These are phyloP conservation scores for Hirsutella rhossiliensis DNA, from an alignment of 2,329 filamentous ascomycete genomes.

Conservation along the genomic window DNA sequence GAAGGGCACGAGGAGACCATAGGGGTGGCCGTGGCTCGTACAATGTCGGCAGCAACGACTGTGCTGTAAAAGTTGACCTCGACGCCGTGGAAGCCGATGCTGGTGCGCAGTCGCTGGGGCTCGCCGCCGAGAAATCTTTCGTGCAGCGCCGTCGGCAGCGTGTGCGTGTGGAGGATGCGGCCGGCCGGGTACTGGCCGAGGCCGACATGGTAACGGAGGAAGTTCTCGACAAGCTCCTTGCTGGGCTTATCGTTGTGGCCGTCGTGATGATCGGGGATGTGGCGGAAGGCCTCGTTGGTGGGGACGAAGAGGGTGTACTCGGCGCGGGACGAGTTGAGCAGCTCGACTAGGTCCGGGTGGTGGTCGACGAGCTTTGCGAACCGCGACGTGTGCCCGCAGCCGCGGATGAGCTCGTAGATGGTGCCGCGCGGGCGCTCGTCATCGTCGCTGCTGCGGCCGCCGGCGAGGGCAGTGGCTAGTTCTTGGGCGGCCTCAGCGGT, in stretches of 20 bases:
- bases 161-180: constrained; percentile 57
- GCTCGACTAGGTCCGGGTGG: constrained; percentile 56
- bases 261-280: constrained; percentile 32
- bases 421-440: constrained; percentile 27
- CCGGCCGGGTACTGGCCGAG: constrained; percentile 53
- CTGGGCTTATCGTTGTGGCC: constrained; percentile 38
- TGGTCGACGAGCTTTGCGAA: constrained; percentile 66
- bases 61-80: constrained; percentile 67
- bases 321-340: constrained; percentile 56
- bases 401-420: constrained; percentile 68
- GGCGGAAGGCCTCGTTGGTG: constrained; percentile 61
- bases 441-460: neutral
- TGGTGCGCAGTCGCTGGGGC: constrained; percentile 61
- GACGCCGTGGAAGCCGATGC: constrained; percentile 49
- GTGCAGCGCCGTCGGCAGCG: constrained; percentile 57
- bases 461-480: neutral
- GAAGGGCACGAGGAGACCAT: neutral
- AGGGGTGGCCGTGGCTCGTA: no score
- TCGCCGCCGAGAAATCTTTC: constrained; percentile 48
- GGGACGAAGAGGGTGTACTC: constrained; percentile 80
- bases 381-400: constrained; percentile 64
- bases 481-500: constrained; percentile 2
- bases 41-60: constrained; percentile 58
- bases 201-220: constrained; percentile 67
- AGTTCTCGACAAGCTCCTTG: constrained; percentile 56